These are phyloP conservation scores for Asterella californica DNA, from an alignment of 225 moss, liverwort and hornwort species.

Conservation along the genomic window DNA sequence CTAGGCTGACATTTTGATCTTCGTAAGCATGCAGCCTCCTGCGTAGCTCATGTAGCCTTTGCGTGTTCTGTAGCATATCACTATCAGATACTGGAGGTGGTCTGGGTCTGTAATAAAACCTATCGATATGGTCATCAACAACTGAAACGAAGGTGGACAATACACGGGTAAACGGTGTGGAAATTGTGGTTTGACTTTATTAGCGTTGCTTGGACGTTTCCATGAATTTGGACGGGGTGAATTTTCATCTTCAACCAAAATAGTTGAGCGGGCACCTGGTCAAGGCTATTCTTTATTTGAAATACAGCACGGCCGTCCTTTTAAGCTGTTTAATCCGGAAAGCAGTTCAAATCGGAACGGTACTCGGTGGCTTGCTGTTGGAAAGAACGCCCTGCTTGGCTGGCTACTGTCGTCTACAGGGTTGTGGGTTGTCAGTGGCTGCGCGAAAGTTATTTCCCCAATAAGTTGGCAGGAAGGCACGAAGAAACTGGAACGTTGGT, in stretches of 20 bases:
- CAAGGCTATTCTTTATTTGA: neutral
- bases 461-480: neutral
- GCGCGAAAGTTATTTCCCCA: neutral
- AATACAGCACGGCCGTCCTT: neutral
- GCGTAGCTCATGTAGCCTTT: slow-evolving; percentile 2
- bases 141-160: neutral
- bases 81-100: neutral
- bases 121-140: neutral
- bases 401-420: neutral
- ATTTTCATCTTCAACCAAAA: neutral
- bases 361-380: neutral
- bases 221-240: neutral
- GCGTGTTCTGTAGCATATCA: neutral
- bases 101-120: neutral
- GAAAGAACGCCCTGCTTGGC: neutral
- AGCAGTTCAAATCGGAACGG: neutral
- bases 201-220: neutral
- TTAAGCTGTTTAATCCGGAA: neutral
- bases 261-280: neutral
- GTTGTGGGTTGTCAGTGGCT: neutral
- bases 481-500: neutral
- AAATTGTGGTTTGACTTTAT: neutral
- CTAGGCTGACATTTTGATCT: neutral
- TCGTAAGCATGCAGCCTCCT: neutral
- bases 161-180: neutral